These are phyloP conservation scores for Phytophthora melonis DNA, from an alignment of 352 stramenopile genomes.

Conservation along the genomic window DNA sequence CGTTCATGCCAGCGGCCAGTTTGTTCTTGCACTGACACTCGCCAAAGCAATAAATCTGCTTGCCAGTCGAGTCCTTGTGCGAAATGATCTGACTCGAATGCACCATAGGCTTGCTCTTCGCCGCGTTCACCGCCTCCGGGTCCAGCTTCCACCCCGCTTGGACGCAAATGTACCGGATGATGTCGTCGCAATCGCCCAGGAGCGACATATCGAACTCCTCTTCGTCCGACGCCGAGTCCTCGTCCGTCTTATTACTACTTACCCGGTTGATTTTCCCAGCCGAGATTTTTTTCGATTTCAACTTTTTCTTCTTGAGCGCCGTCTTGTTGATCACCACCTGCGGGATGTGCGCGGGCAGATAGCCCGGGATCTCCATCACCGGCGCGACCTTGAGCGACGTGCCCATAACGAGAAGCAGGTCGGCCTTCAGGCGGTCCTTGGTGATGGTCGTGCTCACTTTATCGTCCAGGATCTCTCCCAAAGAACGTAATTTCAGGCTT, in stretches of 20 bases:
- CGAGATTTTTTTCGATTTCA: conserved; percentile 52
- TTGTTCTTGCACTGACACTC: conserved; percentile 65
- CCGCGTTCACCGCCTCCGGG: conserved; percentile 12
- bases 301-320: conserved; percentile 80
- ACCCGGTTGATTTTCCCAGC: conserved; percentile 28
- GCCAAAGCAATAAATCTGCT: conserved; percentile 47
- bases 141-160: conserved; percentile 60
- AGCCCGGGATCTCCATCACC: conserved; percentile 92
- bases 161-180: conserved; percentile 75
- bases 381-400: conserved; percentile 97
- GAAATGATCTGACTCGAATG: conserved; percentile 34
- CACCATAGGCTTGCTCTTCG: conserved; percentile 26
- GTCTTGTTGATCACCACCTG: conserved; percentile 93
- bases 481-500: conserved; percentile 99
- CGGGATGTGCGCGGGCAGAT: conserved; percentile 80
- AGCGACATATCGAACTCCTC: conserved; percentile 86
- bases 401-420: conserved; percentile 98
- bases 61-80: conserved; percentile 31
- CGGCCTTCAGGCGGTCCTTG: conserved; percentile 80
- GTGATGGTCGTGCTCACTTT: conserved; percentile 87
- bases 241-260: conserved; percentile 31
- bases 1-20: conserved; percentile 40
- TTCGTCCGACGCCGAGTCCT: conserved; percentile 32
- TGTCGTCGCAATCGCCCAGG: conserved; percentile 82
- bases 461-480: conserved; percentile 92